A percentile compares a stretch with the other conserved stretches of the same genome.
Conservation (phyloP, 2,329 filamentous ascomycete genomes). For the Botrytis hyacinthi region DNA sequence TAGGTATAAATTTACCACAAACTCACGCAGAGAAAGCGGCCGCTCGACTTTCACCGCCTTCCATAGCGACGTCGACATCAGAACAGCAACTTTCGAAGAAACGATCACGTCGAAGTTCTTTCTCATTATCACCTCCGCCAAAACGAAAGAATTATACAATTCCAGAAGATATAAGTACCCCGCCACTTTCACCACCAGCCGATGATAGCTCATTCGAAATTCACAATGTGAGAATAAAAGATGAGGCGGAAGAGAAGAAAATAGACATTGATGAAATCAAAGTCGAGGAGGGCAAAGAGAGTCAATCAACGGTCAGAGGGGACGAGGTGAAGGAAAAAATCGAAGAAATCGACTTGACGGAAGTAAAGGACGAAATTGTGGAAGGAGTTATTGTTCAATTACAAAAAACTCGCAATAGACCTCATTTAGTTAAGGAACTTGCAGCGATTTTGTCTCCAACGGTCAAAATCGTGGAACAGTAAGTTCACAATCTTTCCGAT, state of each 20-base stretch:
- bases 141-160: constrained; percentile 31
- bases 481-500: constrained; percentile 44
- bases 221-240: not conserved
- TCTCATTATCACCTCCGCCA: constrained; percentile 46
- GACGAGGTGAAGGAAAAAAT: constrained; percentile 31
- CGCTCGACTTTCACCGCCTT: constrained; percentile 41
- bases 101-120: constrained; percentile 63
- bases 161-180: constrained; percentile 50
- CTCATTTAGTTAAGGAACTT: constrained; percentile 92
- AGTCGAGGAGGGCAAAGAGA: not conserved
- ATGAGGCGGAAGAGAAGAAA: not conserved
- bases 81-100: constrained; percentile 60
- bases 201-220: constrained; percentile 33
- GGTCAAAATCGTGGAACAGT: constrained; percentile 88
- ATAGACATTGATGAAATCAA: not conserved
- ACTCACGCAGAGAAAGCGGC: constrained; percentile 59
- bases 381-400: constrained; percentile 85
- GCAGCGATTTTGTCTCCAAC: constrained; percentile 73
- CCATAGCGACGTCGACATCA: constrained; percentile 27
- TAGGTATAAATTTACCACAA: constrained; percentile 85
- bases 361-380: constrained; percentile 93
- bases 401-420: constrained; percentile 84
- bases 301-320: constrained; percentile 25
- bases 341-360: constrained; percentile 70
- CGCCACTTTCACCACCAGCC: constrained; percentile 70